Evolutionary conservation across 441 rosid genomes (phyloP), one percentile per base, ranked within the genome.

Genomic region (Flueggea neowawraea): DNA sequence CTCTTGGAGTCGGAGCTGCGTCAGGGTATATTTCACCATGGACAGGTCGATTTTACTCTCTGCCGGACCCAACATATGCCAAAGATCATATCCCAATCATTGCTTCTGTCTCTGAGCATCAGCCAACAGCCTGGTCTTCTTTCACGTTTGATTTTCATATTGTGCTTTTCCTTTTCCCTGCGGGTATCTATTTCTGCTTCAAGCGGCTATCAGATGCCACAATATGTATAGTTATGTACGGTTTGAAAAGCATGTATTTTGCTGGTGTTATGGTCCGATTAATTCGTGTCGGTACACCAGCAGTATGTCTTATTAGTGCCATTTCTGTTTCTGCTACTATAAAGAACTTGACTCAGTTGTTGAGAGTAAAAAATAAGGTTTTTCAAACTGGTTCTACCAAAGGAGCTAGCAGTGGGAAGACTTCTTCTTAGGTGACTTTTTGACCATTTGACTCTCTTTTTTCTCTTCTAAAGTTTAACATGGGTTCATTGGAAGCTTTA

Each of bases 201-300:
- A 91, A 95, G 82, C 84, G 91, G 60, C 79, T 95, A 79, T 78
- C 99, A 1, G 99, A 95, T 74, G 99, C 98, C 64, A 89, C 99
- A 0, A 91, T 95, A 81, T 95, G 91, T 79, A 86, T 95, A 15
- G 96, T 91, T 65, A 91, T 95, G 99, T 95, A 95, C 84, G 99
- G 98, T 60, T 91, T 95, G 59, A 95, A 98, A 3, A 95, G 99
- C 83, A 79, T 95, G 98, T 95, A 91, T 78, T 95, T 95, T 74
- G 98, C 99, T 70, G 99, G 99, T 84, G 99, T 95, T 60, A 95
- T 95, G 99, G 99, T 95, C 55, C 97, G 97, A 63, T 80, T 95
- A 72, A 95, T 95, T 67, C 97, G 89, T 7, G 99, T 95, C 33
- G 99, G 98, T 15, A 88, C 99, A 51, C 99, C 98, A 58, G 98